phyloP scores from a whole-genome alignment of 2,329 filamentous ascomycete genomes.

The Septoria linicola region DNA sequence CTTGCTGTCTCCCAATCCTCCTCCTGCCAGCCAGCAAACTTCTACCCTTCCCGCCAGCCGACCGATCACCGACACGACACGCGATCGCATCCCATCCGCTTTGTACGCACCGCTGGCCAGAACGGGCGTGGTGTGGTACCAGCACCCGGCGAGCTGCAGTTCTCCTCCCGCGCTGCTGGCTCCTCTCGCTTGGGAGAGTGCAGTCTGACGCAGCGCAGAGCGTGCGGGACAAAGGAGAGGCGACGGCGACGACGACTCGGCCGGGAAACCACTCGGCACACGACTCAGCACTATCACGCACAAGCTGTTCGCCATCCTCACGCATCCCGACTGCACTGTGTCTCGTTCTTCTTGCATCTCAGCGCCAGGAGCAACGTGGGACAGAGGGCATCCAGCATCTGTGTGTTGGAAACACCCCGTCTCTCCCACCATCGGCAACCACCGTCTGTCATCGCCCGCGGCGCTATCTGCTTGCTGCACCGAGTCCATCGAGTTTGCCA shows the following conservation, averaged over 20 bases:
- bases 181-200: no score
- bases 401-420: no score
- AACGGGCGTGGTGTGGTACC: constrained; percentile 1
- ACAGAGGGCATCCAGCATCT: not conserved
- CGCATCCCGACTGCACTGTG: not conserved
- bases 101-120: not conserved
- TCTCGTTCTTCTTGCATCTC: not conserved
- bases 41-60: not conserved
- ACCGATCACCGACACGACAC: constrained; percentile 1
- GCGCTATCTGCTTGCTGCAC: constrained; percentile 8
- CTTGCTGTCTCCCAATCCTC: not conserved
- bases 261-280: not conserved
- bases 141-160: constrained; percentile 12
- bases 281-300: not conserved
- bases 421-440: not conserved
- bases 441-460: constrained; percentile 15
- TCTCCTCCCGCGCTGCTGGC: not conserved
- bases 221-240: not conserved
- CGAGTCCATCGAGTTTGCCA: constrained; percentile 18
- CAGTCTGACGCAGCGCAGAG: not conserved
- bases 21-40: constrained; percentile 8
- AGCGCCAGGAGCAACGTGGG: not conserved
- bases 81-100: not conserved
- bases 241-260: not conserved
- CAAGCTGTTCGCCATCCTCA: not conserved